A percentile compares a stretch with the other conserved stretches of the same genome.
Conservation (phyloP, 225 moss, liverwort and hornwort genomes). For the Pseudisothecium myosuroides region DNA sequence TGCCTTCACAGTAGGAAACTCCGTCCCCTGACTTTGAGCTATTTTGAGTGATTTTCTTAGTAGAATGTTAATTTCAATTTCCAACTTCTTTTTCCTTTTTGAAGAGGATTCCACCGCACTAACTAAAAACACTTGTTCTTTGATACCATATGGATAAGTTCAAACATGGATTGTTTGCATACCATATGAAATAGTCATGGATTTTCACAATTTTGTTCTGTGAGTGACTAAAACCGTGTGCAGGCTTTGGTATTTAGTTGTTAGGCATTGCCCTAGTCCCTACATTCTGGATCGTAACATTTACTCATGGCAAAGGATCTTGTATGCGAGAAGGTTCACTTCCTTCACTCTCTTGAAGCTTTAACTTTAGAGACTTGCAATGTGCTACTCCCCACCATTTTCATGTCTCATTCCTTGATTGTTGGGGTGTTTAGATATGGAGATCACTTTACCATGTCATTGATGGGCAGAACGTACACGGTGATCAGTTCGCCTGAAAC, state of each 20-base stretch:
- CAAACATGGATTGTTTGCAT: neutral
- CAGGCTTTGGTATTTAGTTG: neutral
- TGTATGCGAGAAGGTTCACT: neutral
- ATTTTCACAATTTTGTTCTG: neutral
- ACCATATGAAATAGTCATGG: neutral
- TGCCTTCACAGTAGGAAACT: no score
- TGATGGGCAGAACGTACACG: neutral
- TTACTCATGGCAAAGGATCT: neutral
- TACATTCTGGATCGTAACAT: neutral
- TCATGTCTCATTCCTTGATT: neutral
- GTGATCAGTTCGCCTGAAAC: neutral
- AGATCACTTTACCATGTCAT: neutral
- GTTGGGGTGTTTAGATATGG: neutral
- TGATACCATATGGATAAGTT: neutral
- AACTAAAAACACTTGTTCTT: neutral
- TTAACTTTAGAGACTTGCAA: neutral
- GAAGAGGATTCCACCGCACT: neutral
- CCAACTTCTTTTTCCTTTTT: neutral
- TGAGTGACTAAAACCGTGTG: neutral
- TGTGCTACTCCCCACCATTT: neutral
- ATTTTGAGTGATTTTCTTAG: neutral
- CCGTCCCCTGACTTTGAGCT: neutral
- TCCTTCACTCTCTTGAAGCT: neutral
- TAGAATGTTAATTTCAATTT: neutral
- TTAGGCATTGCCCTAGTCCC: neutral